Conservation (phyloP, 768 basidiomycete genomes). For the Naganishia friedmannii region DNA sequence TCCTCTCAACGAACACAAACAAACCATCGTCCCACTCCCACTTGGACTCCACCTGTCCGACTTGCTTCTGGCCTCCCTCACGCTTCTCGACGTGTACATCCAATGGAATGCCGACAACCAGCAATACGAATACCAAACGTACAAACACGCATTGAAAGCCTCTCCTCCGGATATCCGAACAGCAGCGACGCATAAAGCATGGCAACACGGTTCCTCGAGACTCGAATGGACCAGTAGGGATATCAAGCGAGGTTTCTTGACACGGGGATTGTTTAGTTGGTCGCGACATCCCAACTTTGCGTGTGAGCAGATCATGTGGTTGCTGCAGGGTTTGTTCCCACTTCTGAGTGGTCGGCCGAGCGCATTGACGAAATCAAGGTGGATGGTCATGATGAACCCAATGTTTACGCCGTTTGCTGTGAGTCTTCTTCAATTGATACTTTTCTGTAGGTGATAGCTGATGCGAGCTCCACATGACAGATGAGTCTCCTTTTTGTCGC, state of each 20-base stretch:
- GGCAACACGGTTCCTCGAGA: conserved; percentile 12
- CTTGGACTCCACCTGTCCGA: conserved; percentile 64
- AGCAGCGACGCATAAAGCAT: neutral
- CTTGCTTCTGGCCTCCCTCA: conserved; percentile 61
- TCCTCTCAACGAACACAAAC: conserved; percentile 34
- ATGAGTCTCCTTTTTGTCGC: conserved; percentile 70
- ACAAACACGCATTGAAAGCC: conserved; percentile 59
- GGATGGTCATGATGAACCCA: conserved; percentile 36
- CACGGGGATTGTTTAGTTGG: conserved; percentile 80
- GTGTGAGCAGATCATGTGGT: conserved; percentile 78
- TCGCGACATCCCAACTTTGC: conserved; percentile 88
- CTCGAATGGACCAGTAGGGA: conserved; percentile 25
- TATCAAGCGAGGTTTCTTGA: conserved; percentile 70
- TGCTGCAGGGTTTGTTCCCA: conserved; percentile 47
- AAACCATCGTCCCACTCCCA: conserved; percentile 31
- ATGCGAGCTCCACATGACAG: conserved; percentile 58
- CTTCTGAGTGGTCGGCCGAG: conserved; percentile 30
- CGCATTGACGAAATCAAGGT: neutral
- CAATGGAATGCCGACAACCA: conserved; percentile 90
- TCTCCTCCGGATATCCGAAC: conserved; percentile 7
- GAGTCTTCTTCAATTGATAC: conserved; percentile 33
- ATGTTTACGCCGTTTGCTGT: conserved; percentile 44
- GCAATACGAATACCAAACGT: conserved; percentile 73
- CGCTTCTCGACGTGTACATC: conserved; percentile 61
- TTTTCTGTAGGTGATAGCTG: conserved; percentile 31